Evolutionary conservation across 257 asterid species (phyloP), one percentile per base, ranked within the genome.

Genomic region (Nicotiana otophora): DNA sequence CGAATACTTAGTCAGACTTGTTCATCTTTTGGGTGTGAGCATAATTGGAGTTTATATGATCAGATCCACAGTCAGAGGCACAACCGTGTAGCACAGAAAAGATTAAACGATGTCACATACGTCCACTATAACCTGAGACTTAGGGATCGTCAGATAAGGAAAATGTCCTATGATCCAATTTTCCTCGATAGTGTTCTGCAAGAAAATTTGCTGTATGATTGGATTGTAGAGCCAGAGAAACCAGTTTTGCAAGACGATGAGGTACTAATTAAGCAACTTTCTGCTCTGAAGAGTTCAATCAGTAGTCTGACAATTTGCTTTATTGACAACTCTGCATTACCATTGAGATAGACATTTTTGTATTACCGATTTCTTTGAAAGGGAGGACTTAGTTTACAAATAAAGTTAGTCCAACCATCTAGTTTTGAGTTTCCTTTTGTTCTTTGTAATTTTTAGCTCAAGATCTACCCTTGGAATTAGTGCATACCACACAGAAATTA

Each of bases 111-210:
- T 82, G 84, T 88, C 53, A 88, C 87, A 64, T 93, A 88, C 81
- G 95, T 93, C 81, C 97, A 93, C 89, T 94, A 94, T 87, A 94
- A 94, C 86, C 87, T 94, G 96, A 89, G 97, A 84, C 94, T 93
- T 53, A 87, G 98, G 86, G 98, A 92, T 72, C 92, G 95, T 42
- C 97, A 94, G 86, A 90, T 92, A 86, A 86, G 97, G 87, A 92
- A 88, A 90, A 88, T 93, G 90, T 86, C 91, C 75, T 81, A 84
- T 83, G 86, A 89, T 64, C 77, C 92, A n/a, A 70, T 85, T 65
- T 84, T 89, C 63, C 86, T 90, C 10, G 97, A 92, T 70, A 87
- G 87, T 84, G 91, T 92, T 84, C 90, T 93, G 72, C 96, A 90
- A 85, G 98, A 94, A 88, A 89, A 87, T 86, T 69, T 92, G 46